These are phyloP conservation scores for Phytophthora niederhauseri DNA, from an alignment of 352 stramenopile species.

Conservation along the genomic window DNA sequence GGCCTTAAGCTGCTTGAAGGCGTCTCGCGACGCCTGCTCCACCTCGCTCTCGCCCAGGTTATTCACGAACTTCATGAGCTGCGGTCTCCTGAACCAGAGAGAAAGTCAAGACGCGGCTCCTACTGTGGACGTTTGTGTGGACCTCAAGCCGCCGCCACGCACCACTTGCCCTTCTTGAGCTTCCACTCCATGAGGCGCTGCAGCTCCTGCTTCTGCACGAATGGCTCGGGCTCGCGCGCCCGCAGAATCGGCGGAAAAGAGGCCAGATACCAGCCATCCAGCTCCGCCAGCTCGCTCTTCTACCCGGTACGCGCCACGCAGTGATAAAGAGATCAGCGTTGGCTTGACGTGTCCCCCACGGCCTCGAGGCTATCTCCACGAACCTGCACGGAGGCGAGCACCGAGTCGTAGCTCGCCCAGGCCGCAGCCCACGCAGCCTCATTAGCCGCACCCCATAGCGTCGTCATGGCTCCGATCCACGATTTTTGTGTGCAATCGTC, in stretches of 20 bases:
- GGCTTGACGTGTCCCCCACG: background rate
- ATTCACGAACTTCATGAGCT: constrained; percentile 78
- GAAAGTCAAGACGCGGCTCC: constrained; percentile 15
- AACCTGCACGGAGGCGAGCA: constrained; percentile 50
- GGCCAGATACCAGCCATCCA: constrained; percentile 67
- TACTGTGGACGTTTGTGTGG: no score
- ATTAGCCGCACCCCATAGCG: constrained; percentile 36
- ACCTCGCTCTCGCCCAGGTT: constrained; percentile 51
- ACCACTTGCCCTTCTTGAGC: constrained; percentile 88
- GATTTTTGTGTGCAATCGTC: constrained; percentile 26
- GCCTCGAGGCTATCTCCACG: background rate
- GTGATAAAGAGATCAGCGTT: background rate
- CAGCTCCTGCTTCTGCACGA: constrained; percentile 62
- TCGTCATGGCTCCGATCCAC: constrained; percentile 12
- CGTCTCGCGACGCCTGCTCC: constrained; percentile 47
- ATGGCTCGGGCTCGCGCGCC: constrained; percentile 52
- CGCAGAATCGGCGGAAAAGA: constrained; percentile 48
- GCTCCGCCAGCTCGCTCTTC: constrained; percentile 60
- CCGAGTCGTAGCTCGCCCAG: constrained; percentile 49
- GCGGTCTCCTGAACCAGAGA: constrained; percentile 49
- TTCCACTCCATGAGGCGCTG: constrained; percentile 83
- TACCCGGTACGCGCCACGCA: constrained; percentile 19
- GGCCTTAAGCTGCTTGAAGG: constrained; percentile 39
- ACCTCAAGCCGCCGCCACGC: constrained; percentile 3
- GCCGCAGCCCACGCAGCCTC: constrained; percentile 40